These are phyloP conservation scores for Candida sp. DNA, from an alignment of 1,139 yeast genomes.

Conservation along the genomic window DNA sequence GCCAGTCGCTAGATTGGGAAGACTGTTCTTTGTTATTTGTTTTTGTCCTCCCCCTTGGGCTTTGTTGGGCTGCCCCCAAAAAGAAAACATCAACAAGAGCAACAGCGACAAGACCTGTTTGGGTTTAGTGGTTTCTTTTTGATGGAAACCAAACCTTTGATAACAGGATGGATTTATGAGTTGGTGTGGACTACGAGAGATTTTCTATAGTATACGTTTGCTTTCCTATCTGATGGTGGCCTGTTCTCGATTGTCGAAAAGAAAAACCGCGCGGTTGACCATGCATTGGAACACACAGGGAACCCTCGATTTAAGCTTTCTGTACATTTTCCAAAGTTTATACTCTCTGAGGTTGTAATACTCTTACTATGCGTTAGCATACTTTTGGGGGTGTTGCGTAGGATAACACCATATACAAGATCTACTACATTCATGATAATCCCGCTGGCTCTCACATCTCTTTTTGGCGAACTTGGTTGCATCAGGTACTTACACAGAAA, in stretches of 20 bases:
- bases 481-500: background rate
- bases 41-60: background rate
- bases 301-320: background rate
- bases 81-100: background rate
- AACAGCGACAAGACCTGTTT: background rate
- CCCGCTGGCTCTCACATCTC: background rate
- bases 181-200: background rate
- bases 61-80: background rate
- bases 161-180: background rate
- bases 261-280: background rate
- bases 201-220: background rate
- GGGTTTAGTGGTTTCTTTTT: background rate
- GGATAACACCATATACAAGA: too few relatives aligned
- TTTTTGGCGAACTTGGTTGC: constrained; percentile 1
- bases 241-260: background rate
- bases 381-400: too few relatives aligned
- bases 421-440: too few relatives aligned
- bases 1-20: background rate
- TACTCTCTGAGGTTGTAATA: too few relatives aligned
- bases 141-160: background rate
- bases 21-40: background rate
- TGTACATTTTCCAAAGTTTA: too few relatives aligned
- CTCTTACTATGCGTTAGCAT: too few relatives aligned
- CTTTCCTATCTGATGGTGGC: background rate
- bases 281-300: background rate